Evolutionary conservation across 2,329 filamentous ascomycete species (phyloP), one percentile per base, ranked within the genome.

Genomic region (Apiospora saccharicola): DNA sequence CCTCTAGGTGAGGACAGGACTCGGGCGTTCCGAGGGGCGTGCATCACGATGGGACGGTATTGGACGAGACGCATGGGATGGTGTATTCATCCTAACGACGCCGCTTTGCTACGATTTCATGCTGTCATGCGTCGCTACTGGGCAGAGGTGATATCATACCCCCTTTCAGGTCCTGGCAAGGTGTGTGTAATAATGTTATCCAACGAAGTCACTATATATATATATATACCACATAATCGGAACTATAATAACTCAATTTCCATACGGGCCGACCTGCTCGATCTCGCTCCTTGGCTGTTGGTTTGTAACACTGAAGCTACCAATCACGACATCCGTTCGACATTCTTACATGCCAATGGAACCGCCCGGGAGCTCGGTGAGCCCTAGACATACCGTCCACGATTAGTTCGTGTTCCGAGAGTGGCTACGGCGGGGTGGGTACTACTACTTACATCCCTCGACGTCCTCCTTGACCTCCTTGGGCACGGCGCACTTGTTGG

Each of bases 361-460:
- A 30, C 46, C 43, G 12, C 67, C 67, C 8, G 67, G 67, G 24
- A 68, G 67, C 43, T 68, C 67, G 3, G 67, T 68, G 14, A 68
- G 67, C 67, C 67, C 67, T 68, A 13, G 8, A 5, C 2, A 5
- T 19, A 8, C 7, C 8, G 1, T 1, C 37, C 8, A 1, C 24
- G 24, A 14, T 68, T 43, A 68, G 67, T 44, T 16, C 0, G 13
- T 30, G 12, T 61, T 14, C 13, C 10, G n/a, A 10, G n/a, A 14
- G 13, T 14, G 49, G 10, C 8, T 26, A 26, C n/a, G 49, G 5
- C 8, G 19, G 34, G 24, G n/a, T n/a, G n/a, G 3, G 5, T 12
- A 1, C 5, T 26, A 19, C 64, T 41, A 70, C 73, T 75, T 51
- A 74, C 73, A 73, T 72, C 71, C 72, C 22, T 73, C 71, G 61